Evolutionary conservation across 192 early-diverging fungal genomes (phyloP), one percentile per base, ranked within the genome.

Genomic region (Backusella sp.): DNA sequence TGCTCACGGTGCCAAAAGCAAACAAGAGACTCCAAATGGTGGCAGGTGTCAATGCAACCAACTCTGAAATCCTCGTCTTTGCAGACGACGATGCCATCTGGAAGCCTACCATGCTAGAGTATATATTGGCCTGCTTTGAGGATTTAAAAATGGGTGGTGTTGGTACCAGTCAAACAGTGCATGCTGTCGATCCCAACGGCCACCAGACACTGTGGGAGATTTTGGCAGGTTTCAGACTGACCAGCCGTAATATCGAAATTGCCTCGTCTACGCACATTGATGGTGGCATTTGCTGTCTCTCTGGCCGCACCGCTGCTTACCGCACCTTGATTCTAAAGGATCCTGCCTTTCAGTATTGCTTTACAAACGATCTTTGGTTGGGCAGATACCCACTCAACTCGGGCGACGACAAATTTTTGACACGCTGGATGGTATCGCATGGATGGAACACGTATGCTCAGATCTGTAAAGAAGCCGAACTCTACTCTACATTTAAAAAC

Each of bases 381-480:
- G 87, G 88, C 11, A 92, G 89, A 76, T 93, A 90, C 72, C 91
- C 91, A 6, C 87, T 92, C 65, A 91, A 93, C 73, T 89, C 88
- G 0, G 91, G 91, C 28, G 91, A 93, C 76, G 91, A 93, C 79
- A 93, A 93, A 72, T 93, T 92, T 73, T 77, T 93, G 76, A 93
- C 91, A 3, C 86, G 91, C 0, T 93, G 91, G 91, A 86, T 92
- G 84, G 87, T 90, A 19, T 91, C 83, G 4, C 88, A 92, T 74
- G 83, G 84, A 23, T 93, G 91, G 91, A 86, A 85, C 62, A 92
- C 91, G 6, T 89, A 88, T 78, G 88, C 91, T 6, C 91, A 93
- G 67, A 82, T 88, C 49, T 91, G 91, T 49, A 82, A 82, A 32
- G 86, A 93, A 76, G 91, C 89, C 67, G 91, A 93, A 39, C 79